Conservation (phyloP, 441 rosid species). For the Metrosideros polymorpha region DNA sequence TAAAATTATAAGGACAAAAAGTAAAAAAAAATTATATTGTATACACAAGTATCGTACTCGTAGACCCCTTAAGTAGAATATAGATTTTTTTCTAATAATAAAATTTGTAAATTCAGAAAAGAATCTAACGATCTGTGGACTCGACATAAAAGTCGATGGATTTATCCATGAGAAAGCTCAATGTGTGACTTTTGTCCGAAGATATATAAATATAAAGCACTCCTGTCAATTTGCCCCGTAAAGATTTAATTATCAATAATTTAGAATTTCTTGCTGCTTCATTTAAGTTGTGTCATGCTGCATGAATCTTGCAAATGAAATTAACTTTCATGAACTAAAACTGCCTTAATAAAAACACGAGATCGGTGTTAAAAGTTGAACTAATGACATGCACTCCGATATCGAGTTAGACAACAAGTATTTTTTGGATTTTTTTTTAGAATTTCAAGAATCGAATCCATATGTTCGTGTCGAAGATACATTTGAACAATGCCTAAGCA, state of each 20-base stretch:
- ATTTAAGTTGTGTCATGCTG: neutral
- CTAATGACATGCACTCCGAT: neutral
- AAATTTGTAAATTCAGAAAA: neutral
- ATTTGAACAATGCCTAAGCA: neutral
- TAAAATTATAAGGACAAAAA: neutral
- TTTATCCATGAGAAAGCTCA: neutral
- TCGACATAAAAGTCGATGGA: neutral
- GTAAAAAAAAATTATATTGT: neutral
- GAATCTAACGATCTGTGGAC: neutral
- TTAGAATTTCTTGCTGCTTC: neutral
- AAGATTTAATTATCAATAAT: neutral
- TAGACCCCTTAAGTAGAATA: too few relatives aligned
- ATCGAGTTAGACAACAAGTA: neutral
- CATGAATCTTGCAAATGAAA: neutral
- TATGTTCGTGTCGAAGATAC: neutral
- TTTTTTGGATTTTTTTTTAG: neutral
- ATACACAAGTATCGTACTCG: too few relatives aligned
- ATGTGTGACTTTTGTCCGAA: neutral
- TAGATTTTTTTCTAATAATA: too few relatives aligned
- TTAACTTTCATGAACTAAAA: neutral
- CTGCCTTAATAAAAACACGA: neutral
- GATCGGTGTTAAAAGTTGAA: neutral
- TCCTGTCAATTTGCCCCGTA: neutral
- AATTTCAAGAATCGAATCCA: neutral
- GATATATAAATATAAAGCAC: neutral